Evolutionary conservation across 805 yeast species (phyloP).

Genomic region (Ogataea populi-albae): DNA sequence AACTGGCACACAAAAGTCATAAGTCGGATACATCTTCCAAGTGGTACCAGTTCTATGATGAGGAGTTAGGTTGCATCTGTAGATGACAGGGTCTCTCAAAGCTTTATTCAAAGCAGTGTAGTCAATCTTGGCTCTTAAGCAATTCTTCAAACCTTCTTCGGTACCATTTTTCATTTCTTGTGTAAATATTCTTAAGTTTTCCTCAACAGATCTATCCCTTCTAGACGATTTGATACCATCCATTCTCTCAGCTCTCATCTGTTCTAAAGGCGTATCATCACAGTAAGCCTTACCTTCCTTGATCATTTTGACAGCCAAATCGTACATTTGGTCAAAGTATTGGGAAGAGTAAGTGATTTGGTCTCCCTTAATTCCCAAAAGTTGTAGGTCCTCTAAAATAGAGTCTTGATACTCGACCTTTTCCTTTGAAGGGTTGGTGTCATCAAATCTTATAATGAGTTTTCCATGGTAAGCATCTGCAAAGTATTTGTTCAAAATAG

Average conservation of each 20-base stretch:
- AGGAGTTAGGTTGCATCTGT: slow-evolving; percentile 95
- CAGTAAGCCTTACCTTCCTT: slow-evolving; percentile 96
- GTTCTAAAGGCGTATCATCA: slow-evolving; percentile 92
- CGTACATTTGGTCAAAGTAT: slow-evolving; percentile 90
- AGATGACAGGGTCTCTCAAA: slow-evolving; percentile 95
- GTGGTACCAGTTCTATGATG: slow-evolving; percentile 92
- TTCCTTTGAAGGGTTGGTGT: slow-evolving; percentile 97
- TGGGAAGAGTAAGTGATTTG: slow-evolving; percentile 84
- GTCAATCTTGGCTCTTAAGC: slow-evolving; percentile 96
- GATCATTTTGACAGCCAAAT: slow-evolving; percentile 78
- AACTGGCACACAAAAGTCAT: slow-evolving; percentile 97
- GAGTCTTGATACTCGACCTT: slow-evolving; percentile 92
- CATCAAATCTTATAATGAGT: slow-evolving; percentile 94
- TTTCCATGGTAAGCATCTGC: slow-evolving; percentile 96
- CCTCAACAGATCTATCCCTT: slow-evolving; percentile 91
- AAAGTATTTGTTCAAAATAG: slow-evolving; percentile 92
- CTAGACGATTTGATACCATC: slow-evolving; percentile 91
- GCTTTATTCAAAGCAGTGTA: slow-evolving; percentile 90
- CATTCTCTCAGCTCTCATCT: slow-evolving; percentile 98
- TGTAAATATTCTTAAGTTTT: slow-evolving; percentile 79
- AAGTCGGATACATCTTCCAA: slow-evolving; percentile 98
- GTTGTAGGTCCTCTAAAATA: slow-evolving; percentile 84
- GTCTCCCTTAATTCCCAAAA: slow-evolving; percentile 93
- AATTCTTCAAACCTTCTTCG: slow-evolving; percentile 85
- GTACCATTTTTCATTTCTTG: slow-evolving; percentile 94